These are phyloP conservation scores for Rhodomyrtus psidioides DNA, from an alignment of 441 rosid species.

Conservation along the genomic window DNA sequence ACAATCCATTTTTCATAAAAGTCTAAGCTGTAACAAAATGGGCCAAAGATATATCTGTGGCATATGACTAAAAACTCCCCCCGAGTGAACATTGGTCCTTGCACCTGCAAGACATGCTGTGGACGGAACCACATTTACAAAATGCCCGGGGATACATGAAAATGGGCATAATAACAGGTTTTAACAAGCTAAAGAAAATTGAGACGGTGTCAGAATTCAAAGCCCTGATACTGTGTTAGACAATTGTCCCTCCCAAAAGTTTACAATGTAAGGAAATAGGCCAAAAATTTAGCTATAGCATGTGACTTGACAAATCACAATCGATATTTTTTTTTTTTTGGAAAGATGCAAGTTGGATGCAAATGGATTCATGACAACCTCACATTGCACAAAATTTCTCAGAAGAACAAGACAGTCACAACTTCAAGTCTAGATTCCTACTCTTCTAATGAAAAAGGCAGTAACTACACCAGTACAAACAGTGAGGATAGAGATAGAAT, in stretches of 20 bases:
- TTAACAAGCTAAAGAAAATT: background rate
- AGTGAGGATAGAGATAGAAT: background rate
- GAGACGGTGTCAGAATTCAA: background rate
- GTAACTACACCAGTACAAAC: background rate
- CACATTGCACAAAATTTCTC: background rate
- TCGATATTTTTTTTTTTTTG: background rate
- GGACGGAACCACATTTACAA: background rate
- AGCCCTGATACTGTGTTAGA: background rate
- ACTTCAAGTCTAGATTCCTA: background rate
- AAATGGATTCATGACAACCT: background rate
- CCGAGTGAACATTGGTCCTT: background rate
- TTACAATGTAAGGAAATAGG: background rate
- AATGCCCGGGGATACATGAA: background rate
- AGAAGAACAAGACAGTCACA: background rate
- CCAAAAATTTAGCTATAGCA: background rate
- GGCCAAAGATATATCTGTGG: background rate
- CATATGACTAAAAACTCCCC: background rate
- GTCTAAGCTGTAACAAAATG: background rate
- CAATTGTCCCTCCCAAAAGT: background rate
- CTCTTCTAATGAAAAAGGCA: background rate
- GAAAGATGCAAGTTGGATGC: background rate
- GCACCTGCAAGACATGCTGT: background rate
- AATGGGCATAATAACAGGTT: background rate
- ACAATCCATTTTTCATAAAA: fast-evolving
- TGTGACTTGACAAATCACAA: background rate